These are phyloP conservation scores for Persicaria maculosa DNA, from an alignment of 148 eudicot genomes.

Conservation along the genomic window DNA sequence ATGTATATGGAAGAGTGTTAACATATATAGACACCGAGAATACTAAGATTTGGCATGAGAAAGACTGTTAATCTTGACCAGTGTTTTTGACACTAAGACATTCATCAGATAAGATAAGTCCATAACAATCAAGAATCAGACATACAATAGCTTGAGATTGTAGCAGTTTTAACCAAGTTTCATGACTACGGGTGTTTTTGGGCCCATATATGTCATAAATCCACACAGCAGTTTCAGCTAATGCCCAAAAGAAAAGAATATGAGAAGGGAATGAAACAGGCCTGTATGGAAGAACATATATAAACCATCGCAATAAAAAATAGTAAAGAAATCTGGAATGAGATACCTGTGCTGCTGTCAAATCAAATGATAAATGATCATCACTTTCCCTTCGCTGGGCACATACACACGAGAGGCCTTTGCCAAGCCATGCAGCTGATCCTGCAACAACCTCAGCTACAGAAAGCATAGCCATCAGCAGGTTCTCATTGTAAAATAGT, in stretches of 20 bases:
- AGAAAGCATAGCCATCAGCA: conserved; percentile 22
- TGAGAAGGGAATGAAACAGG: not conserved
- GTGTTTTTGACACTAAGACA: not conserved
- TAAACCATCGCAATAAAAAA: not conserved
- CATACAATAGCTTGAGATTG: not conserved
- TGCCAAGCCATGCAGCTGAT: conserved; percentile 98
- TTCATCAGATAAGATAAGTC: not conserved
- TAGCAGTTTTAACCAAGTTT: not conserved
- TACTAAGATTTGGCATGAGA: not conserved
- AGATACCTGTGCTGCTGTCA: conserved; percentile 75
- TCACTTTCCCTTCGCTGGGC: conserved; percentile 91
- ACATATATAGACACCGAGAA: not conserved
- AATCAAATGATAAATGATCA: conserved; percentile 85
- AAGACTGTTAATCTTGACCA: not conserved
- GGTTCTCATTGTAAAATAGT: not conserved
- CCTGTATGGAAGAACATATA: not conserved
- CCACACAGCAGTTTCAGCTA: not conserved
- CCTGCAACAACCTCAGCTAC: conserved; percentile 95
- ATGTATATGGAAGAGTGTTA: not conserved
- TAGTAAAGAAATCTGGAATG: conserved; percentile 8
- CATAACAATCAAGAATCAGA: not conserved
- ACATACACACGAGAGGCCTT: conserved; percentile 96
- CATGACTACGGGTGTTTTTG: not conserved
- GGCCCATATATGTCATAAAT: not conserved
- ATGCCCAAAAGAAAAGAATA: not conserved